Conservation (phyloP, 345 rosid genomes). For the Brassica juncea region DNA sequence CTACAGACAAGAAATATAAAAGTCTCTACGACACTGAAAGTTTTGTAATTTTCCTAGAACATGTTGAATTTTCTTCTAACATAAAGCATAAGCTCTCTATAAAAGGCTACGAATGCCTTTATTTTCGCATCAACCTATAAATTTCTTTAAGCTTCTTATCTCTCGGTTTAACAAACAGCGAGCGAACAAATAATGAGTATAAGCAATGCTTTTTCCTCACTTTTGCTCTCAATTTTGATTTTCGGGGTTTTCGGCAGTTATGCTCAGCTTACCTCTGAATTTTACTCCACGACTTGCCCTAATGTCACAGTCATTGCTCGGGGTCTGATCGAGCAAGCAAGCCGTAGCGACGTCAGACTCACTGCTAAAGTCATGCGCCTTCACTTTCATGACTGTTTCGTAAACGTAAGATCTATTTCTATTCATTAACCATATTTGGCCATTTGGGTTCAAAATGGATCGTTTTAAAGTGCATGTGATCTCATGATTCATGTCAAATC, state of each 20-base stretch:
- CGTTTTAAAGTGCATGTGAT: not conserved
- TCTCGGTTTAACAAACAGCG: not conserved
- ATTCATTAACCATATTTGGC: not conserved
- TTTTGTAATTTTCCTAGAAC: not conserved
- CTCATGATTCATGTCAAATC: not conserved
- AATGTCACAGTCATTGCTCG: constrained; percentile 28
- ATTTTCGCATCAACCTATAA: not conserved
- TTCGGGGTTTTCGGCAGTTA: constrained; percentile 5
- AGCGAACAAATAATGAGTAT: constrained; percentile 21
- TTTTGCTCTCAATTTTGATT: constrained; percentile 7
- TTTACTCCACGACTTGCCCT: constrained; percentile 35
- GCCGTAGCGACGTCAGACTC: constrained; percentile 30
- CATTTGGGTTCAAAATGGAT: not conserved
- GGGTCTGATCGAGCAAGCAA: constrained; percentile 32
- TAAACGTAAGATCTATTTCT: constrained; percentile 46
- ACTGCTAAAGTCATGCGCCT: constrained; percentile 48
- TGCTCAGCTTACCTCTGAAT: constrained; percentile 25
- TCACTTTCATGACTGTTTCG: constrained; percentile 66
- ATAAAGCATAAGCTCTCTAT: constrained; percentile 16
- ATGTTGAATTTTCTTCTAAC: constrained; percentile 13
- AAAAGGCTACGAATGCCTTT: constrained; percentile 13
- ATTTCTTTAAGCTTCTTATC: constrained; percentile 10
- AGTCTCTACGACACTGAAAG: not conserved
- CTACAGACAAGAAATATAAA: not conserved
- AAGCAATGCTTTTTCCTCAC: constrained; percentile 5